Evolutionary conservation across 2,329 filamentous ascomycete genomes (phyloP).

Genomic region (Fusarium transvaalense): DNA sequence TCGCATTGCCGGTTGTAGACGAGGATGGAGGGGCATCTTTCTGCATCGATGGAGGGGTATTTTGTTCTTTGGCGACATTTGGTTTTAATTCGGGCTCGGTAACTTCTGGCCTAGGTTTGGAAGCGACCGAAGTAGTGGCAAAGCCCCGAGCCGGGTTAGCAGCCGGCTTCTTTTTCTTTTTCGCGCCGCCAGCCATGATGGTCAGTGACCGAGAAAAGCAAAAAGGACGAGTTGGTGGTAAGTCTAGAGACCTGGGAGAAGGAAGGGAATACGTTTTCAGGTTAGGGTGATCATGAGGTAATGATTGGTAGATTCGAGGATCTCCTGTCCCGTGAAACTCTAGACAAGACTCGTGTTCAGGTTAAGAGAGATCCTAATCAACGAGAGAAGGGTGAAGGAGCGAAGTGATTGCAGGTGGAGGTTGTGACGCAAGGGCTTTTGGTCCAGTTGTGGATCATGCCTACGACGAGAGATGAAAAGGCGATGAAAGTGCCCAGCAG

Average conservation of each 20-base stretch:
- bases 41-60: conserved; percentile 51
- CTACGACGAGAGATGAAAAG: conserved; percentile 11
- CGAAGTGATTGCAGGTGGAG: conserved; percentile 32
- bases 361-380: conserved; percentile 8
- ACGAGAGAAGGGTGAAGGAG: conserved; percentile 24
- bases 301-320: not conserved
- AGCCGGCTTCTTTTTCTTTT: conserved; percentile 93
- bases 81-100: conserved; percentile 54
- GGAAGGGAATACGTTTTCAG: not conserved
- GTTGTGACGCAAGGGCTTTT: conserved; percentile 42
- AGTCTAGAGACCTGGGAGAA: conserved; percentile 1
- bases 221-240: conserved; percentile 6
- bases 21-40: conserved; percentile 50
- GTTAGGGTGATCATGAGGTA: conserved; percentile 9
- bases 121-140: conserved; percentile 91
- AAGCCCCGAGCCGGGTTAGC: conserved; percentile 92
- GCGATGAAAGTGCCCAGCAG: not conserved
- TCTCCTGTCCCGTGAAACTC: conserved; percentile 2
- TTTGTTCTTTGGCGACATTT: conserved; percentile 42
- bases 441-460: conserved; percentile 34
- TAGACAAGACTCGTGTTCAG: not conserved
- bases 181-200: conserved; percentile 73
- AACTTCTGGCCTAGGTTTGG: conserved; percentile 77
- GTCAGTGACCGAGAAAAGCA: conserved; percentile 7
- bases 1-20: conserved; percentile 44